Base-by-base conservation (phyloP, 2,329 filamentous ascomycete genomes). In the Trichoderma sp. region DNA sequence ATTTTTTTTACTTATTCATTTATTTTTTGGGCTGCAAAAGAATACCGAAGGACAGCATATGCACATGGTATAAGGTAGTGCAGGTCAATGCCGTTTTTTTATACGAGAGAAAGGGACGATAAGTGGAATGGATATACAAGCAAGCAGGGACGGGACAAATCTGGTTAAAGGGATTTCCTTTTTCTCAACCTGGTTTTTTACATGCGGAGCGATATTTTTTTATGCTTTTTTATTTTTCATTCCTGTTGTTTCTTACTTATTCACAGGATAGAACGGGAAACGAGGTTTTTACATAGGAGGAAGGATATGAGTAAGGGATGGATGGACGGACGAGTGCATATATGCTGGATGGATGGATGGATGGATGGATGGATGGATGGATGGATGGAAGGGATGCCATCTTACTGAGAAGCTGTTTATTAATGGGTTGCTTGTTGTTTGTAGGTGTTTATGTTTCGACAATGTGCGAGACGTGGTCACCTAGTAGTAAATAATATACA, bases 181-280 rank as follows among this genome's bases (percentile, higher is more conserved):
- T 49, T 33, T 14, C 19, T n/a, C 31, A 47, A 47, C 14, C 24
- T 43, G 19, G 2, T 29, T 29, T 31, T 31, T 40, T n/a, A 21
- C 49, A 37, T 19, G 53, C 37, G 53, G 37, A 57, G 53, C 62
- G 37, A 57, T 57, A 24, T 13, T 29, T 35, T 57, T 58, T 58
- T 37, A 16, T 57, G 3, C 19, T 35, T n/a, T 40, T 33, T 31
- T n/a, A n/a, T 56, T 19, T 57, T 56, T 21, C 37, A 13, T 37
- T 57, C 33, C 24, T 57, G 29, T 13, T 57, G 2, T 16, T 57
- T 37, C 11, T 43, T n/a, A 11, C 19, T 47, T 49, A 43, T 21
- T 19, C 19, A 7, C 5, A 47, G 35, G 27, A 65, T 65, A 65
- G 62, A 65, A 24, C 33, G 37, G 62, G 37, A 56, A 40, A 57